Evolutionary conservation across 2,329 filamentous ascomycete genomes (phyloP).

Genomic region (Thielaviopsis populi): DNA sequence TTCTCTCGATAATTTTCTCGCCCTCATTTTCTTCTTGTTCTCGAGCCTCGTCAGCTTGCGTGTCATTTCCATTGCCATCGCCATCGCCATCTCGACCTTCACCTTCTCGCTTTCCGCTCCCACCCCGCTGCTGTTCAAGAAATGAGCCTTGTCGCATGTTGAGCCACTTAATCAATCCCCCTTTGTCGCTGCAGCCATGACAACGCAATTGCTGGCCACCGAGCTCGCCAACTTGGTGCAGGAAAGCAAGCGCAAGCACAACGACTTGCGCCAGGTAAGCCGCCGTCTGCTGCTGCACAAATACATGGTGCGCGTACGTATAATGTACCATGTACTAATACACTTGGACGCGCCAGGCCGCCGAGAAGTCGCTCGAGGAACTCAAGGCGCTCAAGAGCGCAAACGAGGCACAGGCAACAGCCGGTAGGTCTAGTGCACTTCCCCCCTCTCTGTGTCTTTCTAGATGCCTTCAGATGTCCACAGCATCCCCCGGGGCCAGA

Average conservation of each 20-base stretch:
- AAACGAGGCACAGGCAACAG: slow-evolving; percentile 61
- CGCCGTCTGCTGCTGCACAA: slow-evolving; percentile 12
- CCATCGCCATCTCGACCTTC: neutral
- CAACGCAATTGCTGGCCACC: slow-evolving; percentile 72
- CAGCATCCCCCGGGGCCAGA: neutral
- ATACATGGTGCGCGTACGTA: neutral
- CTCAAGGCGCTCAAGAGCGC: slow-evolving; percentile 60
- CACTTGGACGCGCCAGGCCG: slow-evolving; percentile 46
- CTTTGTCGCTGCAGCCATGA: slow-evolving; percentile 41
- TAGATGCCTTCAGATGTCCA: too few species aligned
- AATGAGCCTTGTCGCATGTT: slow-evolving; percentile 6
- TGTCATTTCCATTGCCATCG: too few species aligned
- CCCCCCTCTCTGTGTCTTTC: neutral
- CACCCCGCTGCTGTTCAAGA: neutral
- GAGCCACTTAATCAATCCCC: neutral
- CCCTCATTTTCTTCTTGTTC: neutral
- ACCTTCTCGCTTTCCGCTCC: neutral
- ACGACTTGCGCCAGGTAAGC: slow-evolving; percentile 67
- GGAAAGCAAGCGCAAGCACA: slow-evolving; percentile 89
- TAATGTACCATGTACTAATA: too few species aligned
- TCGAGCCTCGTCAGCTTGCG: neutral
- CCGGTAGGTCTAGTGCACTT: slow-evolving; percentile 34
- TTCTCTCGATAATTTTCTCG: neutral
- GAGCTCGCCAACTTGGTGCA: slow-evolving; percentile 85
- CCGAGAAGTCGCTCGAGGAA: slow-evolving; percentile 85